Evolutionary conservation across 2,329 filamentous ascomycete genomes (phyloP).

Genomic region (Calonectria pseudoturangicola): DNA sequence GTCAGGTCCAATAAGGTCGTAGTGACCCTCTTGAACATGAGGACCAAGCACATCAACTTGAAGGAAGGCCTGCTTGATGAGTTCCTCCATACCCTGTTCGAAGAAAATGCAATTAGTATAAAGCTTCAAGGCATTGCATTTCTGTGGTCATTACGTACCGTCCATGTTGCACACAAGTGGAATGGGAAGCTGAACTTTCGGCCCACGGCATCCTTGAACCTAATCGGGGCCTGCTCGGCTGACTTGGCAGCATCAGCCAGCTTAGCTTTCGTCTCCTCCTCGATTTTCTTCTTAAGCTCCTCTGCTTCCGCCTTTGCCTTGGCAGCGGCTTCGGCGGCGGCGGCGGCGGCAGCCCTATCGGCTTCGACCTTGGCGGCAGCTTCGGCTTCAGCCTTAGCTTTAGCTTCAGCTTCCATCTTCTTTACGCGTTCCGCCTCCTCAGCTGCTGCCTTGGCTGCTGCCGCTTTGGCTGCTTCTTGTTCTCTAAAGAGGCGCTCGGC

Average conservation of each 20-base stretch:
- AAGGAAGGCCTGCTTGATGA: slow-evolving; percentile 89
- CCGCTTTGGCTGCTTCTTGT: slow-evolving; percentile 63
- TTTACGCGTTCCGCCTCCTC: slow-evolving; percentile 65
- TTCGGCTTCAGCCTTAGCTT: slow-evolving; percentile 62
- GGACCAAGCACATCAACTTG: slow-evolving; percentile 86
- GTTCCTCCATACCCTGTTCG: slow-evolving; percentile 85
- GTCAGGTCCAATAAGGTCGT: slow-evolving; percentile 86
- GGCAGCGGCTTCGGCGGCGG: slow-evolving; percentile 66
- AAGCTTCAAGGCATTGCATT: too few species aligned
- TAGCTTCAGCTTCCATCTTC: slow-evolving; percentile 65
- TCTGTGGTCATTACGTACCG: slow-evolving; percentile 71
- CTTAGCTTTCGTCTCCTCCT: slow-evolving; percentile 73
- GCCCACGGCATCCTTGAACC: slow-evolving; percentile 93
- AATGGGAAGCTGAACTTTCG: slow-evolving; percentile 95
- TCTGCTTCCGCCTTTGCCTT: slow-evolving; percentile 74
- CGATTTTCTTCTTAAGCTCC: slow-evolving; percentile 76
- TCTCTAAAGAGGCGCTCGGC: slow-evolving; percentile 62
- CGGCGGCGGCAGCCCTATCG: slow-evolving; percentile 62
- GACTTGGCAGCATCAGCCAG: slow-evolving; percentile 68
- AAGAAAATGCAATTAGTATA: slow-evolving; percentile 49
- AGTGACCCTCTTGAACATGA: slow-evolving; percentile 86
- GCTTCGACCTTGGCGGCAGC: slow-evolving; percentile 64
- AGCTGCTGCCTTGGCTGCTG: slow-evolving; percentile 61
- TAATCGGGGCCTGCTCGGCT: slow-evolving; percentile 83
- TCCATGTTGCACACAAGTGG: slow-evolving; percentile 88